Evolutionary conservation across 352 stramenopile genomes (phyloP).

Genomic region (Phytopythium mirpurense): DNA sequence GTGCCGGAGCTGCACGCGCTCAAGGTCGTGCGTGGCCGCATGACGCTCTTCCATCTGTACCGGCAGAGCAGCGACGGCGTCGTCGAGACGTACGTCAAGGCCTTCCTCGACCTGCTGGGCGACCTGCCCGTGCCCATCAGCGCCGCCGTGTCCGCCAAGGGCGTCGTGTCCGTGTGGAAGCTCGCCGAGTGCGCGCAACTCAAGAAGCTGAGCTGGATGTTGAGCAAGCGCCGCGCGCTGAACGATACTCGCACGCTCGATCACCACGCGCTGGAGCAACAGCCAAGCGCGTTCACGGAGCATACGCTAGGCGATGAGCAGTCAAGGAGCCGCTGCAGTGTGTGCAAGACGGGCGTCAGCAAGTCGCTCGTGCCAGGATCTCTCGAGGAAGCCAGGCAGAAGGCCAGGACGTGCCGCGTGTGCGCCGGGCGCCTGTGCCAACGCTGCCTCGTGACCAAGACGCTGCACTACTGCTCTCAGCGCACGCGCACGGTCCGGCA

Average conservation of each 20-base stretch:
- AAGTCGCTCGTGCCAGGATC: slow-evolving; percentile 10
- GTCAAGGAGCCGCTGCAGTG: slow-evolving; percentile 10
- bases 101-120: slow-evolving; percentile 29
- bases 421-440: slow-evolving; percentile 17
- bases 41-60: slow-evolving; percentile 48
- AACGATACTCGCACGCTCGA: not conserved
- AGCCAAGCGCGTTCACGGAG: slow-evolving; percentile 8
- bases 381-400: slow-evolving; percentile 7
- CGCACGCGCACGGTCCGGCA: slow-evolving; percentile 15
- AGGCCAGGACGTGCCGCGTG: slow-evolving; percentile 19
- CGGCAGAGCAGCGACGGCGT: slow-evolving; percentile 27
- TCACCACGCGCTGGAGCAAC: slow-evolving; percentile 1
- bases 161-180: slow-evolving; percentile 29
- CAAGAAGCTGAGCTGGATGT: slow-evolving; percentile 27
- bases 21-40: slow-evolving; percentile 44
- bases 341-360: slow-evolving; percentile 17
- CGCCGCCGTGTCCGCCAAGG: slow-evolving; percentile 20
- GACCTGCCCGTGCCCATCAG: slow-evolving; percentile 27
- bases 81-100: slow-evolving; percentile 36
- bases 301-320: not conserved
- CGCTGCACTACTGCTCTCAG: slow-evolving; percentile 20
- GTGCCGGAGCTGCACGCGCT: slow-evolving; percentile 25
- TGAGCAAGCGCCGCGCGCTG: slow-evolving; percentile 9
- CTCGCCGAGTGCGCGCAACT: slow-evolving; percentile 26
- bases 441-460: slow-evolving; percentile 27